These are phyloP conservation scores for Venustampulla echinocandica DNA, from an alignment of 495 filamentous ascomycete species.

Conservation along the genomic window DNA sequence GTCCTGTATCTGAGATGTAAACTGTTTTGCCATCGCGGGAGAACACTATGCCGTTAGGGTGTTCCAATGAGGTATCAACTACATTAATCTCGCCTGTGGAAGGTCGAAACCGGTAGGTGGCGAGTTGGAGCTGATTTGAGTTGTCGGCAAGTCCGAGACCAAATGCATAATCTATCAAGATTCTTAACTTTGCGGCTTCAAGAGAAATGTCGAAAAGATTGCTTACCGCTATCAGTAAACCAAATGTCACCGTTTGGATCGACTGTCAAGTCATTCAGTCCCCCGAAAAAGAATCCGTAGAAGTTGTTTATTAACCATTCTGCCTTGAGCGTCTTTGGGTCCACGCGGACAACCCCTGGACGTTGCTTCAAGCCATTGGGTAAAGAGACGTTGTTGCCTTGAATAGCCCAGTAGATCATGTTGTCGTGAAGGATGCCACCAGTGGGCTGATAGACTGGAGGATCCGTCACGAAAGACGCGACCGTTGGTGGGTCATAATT, in stretches of 20 bases:
- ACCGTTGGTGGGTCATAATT: constrained; percentile 29
- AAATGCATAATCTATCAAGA: constrained; percentile 29
- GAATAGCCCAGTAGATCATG: constrained; percentile 24
- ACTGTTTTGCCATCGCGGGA: constrained; percentile 34
- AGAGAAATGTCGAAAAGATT: too few species aligned
- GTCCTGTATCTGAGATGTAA: constrained; percentile 36
- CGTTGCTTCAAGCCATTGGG: constrained; percentile 22
- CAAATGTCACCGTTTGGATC: constrained; percentile 38
- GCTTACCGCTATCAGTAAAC: constrained; percentile 45
- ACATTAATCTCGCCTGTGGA: constrained; percentile 25
- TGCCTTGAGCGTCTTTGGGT: constrained; percentile 26
- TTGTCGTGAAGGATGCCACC: constrained; percentile 25
- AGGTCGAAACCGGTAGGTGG: constrained; percentile 37
- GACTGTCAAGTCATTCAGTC: constrained; percentile 25
- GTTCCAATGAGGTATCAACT: constrained; percentile 24
- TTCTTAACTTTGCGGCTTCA: too few species aligned
- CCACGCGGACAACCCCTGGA: constrained; percentile 19
- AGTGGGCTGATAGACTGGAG: constrained; percentile 30
- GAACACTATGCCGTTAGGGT: constrained; percentile 37
- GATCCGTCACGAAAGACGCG: constrained; percentile 27
- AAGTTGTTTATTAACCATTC: constrained; percentile 28
- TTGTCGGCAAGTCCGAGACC: constrained; percentile 37
- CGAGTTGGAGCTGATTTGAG: constrained; percentile 37
- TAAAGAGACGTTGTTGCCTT: constrained; percentile 23
- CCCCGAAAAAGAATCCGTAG: constrained; percentile 30